Base-by-base conservation (phyloP, 1,139 yeast genomes). In the Candida labiduridarum region DNA sequence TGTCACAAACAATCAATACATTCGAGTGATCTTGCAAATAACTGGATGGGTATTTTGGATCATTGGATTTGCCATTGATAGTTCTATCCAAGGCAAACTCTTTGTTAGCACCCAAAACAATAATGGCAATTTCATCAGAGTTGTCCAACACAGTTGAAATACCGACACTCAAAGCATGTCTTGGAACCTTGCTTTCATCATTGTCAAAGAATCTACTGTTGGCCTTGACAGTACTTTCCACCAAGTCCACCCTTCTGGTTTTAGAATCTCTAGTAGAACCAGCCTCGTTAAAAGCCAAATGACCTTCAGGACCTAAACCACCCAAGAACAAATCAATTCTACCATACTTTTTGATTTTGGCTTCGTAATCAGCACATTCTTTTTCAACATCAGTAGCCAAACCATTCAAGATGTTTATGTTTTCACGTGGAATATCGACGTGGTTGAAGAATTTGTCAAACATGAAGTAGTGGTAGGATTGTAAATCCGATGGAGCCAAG, bases 291-390 rank as follows among this genome's bases (percentile, higher is more conserved):
- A 83, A 83, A 1, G 87, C 87, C 61, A 83, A 72, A 62, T 83
- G 87, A 34, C 87, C 87, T 60, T 83, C 84, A 19, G 85, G 82
- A 2, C 87, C 87, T 59, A 83, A 70, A 1, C 87, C 87, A 11
- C 87, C 87, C 62, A 83, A 63, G 59, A 83, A 83, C 51, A 83
- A 68, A 58, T 83, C 74, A 55, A 83, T 81, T 47, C 79, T 76
- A 11, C 85, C 86, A 56, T 70, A 74, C 41, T 64, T 60, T 56
- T 72, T 72, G 61, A 83, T 83, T 57, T 78, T 73, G 30, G 65
- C 70, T 63, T 83, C 87, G 62, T 83, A 83, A 1, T 62, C 58
- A 2, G 61, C 60, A 59, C 87, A 83, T 63, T 83, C 87, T 34
- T 56, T 59, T 40, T 73, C 78, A 39, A 72, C 64, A 55, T 82